Base-by-base conservation (phyloP, 208 protist species). In the Crithidia mellificae region DNA sequence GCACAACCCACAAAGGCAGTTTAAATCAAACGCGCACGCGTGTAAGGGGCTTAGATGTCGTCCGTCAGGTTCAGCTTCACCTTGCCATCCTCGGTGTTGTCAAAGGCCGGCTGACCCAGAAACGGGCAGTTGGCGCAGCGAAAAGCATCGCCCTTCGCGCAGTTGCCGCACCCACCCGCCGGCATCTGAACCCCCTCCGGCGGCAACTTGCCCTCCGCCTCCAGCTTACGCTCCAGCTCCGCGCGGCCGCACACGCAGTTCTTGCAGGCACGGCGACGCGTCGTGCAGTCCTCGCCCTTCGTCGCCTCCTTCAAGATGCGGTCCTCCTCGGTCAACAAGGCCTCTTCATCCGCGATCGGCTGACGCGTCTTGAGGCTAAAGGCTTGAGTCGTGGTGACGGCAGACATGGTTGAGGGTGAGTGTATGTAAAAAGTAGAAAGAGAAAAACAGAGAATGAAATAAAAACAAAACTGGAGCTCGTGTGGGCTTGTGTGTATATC, bases 71-170 rank as follows among this genome's bases (percentile, higher is more conserved):
- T 86, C 46, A 94, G 73, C 67, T 90, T 94, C 34, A 96, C 86
- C 56, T 94, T 94, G n/a, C 88, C 92, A 36, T 93, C 85, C 15
- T 68, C 77, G 22, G 78, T 88, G 74, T 88, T 88, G 53, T 93
- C 81, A 22, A 87, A 96, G n/a, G 90, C 90, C 2, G 92, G 92
- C 77, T 85, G 68, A 9, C 92, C 92, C 14, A 93, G 84, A 66
- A 82, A 96, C 2, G 92, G 92, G 77, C 92, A 96, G 43, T 69
- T 78, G 29, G 92, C 92, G 55, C 92, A 97, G 67, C 92, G 90
- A 63, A 97, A 97, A 19, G 92, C 92, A 54, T 97, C 92, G 1
- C 92, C 92, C 57, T 86, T 84, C 4, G 88, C 68, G 71, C 92
- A 97, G 76, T 91, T 94, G 36, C 92, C 92, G 29, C 92, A 96